Evolutionary conservation across 257 asterid genomes (phyloP).

Genomic region (Lavandula angustifolia): DNA sequence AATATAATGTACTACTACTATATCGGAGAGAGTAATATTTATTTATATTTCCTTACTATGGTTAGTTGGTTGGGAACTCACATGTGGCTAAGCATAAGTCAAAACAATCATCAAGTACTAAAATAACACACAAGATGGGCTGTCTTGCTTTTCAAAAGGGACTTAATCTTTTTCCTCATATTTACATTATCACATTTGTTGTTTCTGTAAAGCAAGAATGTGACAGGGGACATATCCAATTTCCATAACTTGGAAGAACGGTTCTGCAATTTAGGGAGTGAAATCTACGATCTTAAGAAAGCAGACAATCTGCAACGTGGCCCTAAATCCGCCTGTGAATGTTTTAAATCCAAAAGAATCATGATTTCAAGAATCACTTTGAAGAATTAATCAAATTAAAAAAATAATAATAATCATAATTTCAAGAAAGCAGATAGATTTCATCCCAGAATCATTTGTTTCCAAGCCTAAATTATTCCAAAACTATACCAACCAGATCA

Average conservation of each 20-base stretch:
- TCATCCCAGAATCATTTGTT: background rate
- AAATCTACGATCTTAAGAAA: no score
- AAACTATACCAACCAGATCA: background rate
- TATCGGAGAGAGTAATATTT: background rate
- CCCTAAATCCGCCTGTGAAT: no score
- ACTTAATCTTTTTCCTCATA: slow-evolving; percentile 16
- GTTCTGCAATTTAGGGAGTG: no score
- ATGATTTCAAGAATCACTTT: background rate
- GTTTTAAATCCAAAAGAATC: background rate
- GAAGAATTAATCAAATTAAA: no score
- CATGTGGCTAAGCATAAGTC: slow-evolving; percentile 46
- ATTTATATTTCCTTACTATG: background rate
- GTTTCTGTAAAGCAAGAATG: slow-evolving; percentile 26
- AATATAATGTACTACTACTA: no score
- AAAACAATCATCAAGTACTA: slow-evolving; percentile 61
- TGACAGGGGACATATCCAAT: slow-evolving; percentile 7
- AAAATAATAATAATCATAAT: no score
- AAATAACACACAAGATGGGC: slow-evolving; percentile 40
- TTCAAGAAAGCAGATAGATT: background rate
- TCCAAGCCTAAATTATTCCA: background rate
- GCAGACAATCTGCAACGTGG: no score
- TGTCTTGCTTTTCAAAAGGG: slow-evolving; percentile 60
- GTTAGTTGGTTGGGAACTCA: slow-evolving; percentile 13
- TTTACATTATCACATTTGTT: slow-evolving; percentile 8
- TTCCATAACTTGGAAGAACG: no score